Conservation (phyloP, 2,329 filamentous ascomycete species). For the Thielaviopsis euricoi region DNA sequence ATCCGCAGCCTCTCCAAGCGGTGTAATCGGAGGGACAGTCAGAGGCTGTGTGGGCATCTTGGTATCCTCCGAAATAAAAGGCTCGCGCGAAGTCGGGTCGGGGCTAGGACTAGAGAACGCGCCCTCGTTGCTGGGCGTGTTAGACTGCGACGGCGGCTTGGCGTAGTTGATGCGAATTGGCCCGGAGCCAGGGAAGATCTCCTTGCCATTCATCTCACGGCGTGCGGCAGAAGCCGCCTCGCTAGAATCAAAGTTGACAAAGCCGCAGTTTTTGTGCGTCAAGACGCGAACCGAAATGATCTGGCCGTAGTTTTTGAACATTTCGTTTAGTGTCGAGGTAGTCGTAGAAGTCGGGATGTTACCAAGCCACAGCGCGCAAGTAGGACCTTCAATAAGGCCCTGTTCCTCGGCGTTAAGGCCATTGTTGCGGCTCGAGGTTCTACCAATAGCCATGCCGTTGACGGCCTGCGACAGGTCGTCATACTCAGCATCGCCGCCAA, state of each 20-base stretch:
- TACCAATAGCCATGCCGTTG: conserved; percentile 58
- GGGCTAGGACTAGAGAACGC: conserved; percentile 83
- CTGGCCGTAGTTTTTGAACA: conserved; percentile 83
- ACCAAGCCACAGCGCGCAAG: conserved; percentile 87
- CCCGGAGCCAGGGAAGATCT: conserved; percentile 93
- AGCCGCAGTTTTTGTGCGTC: conserved; percentile 97
- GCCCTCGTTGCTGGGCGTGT: conserved; percentile 77
- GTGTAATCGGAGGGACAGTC: conserved; percentile 37
- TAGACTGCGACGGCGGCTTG: conserved; percentile 80
- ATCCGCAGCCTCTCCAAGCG: conserved; percentile 58
- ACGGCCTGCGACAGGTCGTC: conserved; percentile 69
- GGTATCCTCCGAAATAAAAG: conserved; percentile 4
- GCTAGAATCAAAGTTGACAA: conserved; percentile 88
- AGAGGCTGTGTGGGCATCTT: conserved; percentile 20
- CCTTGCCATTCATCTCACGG: conserved; percentile 78
- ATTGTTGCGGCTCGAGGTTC: conserved; percentile 49
- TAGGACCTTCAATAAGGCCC: conserved; percentile 64
- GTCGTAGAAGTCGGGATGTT: conserved; percentile 96
- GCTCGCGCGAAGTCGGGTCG: conserved; percentile 53
- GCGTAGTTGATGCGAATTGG: conserved; percentile 94
- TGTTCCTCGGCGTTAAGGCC: conserved; percentile 60
- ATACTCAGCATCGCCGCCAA: conserved; percentile 61
- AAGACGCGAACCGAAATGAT: conserved; percentile 86
- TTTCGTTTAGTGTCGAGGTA: conserved; percentile 81
- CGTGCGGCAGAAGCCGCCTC: conserved; percentile 87